Evolutionary conservation across 148 eudicot species (phyloP), one percentile per base, ranked within the genome.

Genomic region (Drosera capensis): DNA sequence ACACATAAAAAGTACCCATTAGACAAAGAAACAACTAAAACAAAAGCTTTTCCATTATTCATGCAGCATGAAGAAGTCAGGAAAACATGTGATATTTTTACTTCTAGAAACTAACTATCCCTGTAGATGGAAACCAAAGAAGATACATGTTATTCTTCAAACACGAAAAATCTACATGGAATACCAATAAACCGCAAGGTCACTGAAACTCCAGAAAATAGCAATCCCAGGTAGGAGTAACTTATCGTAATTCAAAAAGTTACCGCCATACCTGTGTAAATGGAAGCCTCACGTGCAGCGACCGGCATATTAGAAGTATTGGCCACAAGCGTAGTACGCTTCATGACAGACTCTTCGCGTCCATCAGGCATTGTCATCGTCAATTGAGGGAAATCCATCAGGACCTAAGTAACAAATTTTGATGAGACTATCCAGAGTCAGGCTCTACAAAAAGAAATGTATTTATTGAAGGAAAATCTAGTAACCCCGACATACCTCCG

Each of bases 231-330:
- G n/a, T n/a, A n/a, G n/a, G n/a, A n/a, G n/a, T n/a, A n/a, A n/a
- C n/a, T n/a, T n/a, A n/a, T n/a, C n/a, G n/a, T n/a, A n/a, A n/a
- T n/a, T 25, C 26, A 14, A 23, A 22, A 37, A 23, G 29, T 7
- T 23, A 39, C n/a, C 14, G 25, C 13, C 3, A 3, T 12, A 78
- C 95, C 95, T 60, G 99, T 90, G 70, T 90, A 84, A 44, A 90
- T 84, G 69, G 99, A 90, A 41, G 97, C 97, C 73, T 90, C 97
- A 57, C 97, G 97, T 37, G 99, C 99, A 68, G 99, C 99, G 79
- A 90, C 99, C 18, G 99, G 99, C 99, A 90, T 90, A 74, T 90
- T 90, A 40, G 99, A 90, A 54, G 99, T 90, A 58, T 90, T 90
- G 28, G 99, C 99, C 51, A 90, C 99, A 58, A 84, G 95, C 13